phyloP scores from a whole-genome alignment of 768 basidiomycete genomes.

The Trametes coccinea region DNA sequence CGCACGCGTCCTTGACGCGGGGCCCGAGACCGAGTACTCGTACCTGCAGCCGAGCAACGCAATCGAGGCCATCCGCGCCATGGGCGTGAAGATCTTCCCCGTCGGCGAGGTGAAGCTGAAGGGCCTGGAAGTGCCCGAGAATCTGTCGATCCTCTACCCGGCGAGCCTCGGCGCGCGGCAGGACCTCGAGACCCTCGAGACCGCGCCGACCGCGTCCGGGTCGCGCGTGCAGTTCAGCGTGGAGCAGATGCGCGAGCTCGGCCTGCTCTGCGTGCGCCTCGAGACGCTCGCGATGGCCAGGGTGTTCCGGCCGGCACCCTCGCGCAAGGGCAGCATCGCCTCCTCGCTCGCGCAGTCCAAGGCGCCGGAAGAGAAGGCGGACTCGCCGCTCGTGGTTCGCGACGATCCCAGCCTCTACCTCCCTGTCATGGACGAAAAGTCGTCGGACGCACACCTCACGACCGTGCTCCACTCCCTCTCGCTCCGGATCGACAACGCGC shows the following conservation, averaged over 20 bases:
- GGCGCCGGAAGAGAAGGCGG: constrained; percentile 14
- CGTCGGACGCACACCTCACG: constrained; percentile 72
- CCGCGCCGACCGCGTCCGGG: constrained; percentile 38
- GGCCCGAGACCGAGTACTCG: constrained; percentile 61
- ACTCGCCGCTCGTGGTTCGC: constrained; percentile 29
- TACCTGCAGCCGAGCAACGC: constrained; percentile 56
- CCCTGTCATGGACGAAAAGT: constrained; percentile 65
- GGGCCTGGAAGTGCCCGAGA: constrained; percentile 90
- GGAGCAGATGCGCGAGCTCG: constrained; percentile 74
- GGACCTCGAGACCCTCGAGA: constrained; percentile 41
- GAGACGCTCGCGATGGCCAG: constrained; percentile 72
- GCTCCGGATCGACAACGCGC: constrained; percentile 74
- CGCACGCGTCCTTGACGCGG: constrained; percentile 55
- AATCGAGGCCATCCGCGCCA: constrained; percentile 71
- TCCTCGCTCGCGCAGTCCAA: constrained; percentile 29
- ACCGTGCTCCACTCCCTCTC: constrained; percentile 75
- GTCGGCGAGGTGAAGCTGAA: constrained; percentile 93
- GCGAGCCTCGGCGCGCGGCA: constrained; percentile 69
- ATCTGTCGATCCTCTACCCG: constrained; percentile 84
- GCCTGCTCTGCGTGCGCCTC: constrained; percentile 70
- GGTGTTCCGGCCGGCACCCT: constrained; percentile 49
- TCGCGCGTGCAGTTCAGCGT: constrained; percentile 67
- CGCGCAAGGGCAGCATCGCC: constrained; percentile 47
- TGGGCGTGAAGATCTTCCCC: constrained; percentile 69
- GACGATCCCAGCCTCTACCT: constrained; percentile 65